phyloP scores from a whole-genome alignment of 306 rosid genomes.

The Comarum palustre region DNA sequence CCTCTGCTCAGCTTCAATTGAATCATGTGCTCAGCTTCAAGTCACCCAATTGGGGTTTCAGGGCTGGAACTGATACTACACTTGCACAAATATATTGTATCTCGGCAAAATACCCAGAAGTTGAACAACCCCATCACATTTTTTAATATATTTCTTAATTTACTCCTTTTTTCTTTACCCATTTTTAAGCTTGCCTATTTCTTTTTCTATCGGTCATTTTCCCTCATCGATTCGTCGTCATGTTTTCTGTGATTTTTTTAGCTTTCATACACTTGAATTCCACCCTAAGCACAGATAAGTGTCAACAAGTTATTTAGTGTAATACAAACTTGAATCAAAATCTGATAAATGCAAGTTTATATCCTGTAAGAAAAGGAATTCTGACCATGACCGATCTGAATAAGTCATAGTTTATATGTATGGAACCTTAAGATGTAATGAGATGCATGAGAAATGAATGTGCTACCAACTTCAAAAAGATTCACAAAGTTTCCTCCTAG shows the following conservation, averaged over 20 bases:
- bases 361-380: background rate
- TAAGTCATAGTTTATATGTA: background rate
- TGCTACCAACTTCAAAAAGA: background rate
- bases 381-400: background rate
- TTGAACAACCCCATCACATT: too few species aligned
- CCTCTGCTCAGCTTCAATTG: too few species aligned
- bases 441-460: background rate
- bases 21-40: too few species aligned
- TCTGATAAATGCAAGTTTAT: background rate
- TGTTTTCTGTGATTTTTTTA: background rate
- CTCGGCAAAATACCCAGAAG: too few species aligned
- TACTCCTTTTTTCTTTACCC: too few species aligned
- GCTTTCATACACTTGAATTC: background rate
- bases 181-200: too few species aligned
- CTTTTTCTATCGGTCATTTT: too few species aligned
- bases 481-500: constrained; percentile 24
- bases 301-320: background rate
- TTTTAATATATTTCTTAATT: too few species aligned
- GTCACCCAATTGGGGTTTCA: too few species aligned
- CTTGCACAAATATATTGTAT: too few species aligned
- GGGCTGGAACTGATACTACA: too few species aligned
- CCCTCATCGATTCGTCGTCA: too few species aligned
- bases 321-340: background rate
- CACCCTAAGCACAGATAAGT: background rate
- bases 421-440: background rate